Evolutionary conservation across 2,329 filamentous ascomycete genomes (phyloP), one percentile per base, ranked within the genome.

Genomic region (Xylariales sp.): DNA sequence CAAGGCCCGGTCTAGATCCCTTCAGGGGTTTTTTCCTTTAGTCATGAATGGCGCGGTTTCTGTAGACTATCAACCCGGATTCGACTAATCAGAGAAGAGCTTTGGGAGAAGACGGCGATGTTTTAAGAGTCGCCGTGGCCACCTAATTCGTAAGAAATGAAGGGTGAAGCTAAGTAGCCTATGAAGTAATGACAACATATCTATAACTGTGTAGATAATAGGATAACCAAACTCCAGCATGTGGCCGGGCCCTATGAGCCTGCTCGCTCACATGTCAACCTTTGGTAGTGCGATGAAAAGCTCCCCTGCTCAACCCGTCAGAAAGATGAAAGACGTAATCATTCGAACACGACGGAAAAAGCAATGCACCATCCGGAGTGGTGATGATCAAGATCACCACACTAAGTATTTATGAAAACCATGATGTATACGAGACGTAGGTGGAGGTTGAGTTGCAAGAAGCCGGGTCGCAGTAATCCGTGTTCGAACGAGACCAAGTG

Each of bases 121-220:
- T 30, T 30, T 49, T 6, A 67, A 67, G 48, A 67, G 64, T 34
- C 64, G 64, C 30, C 64, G 59, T 57, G 64, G 64, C 39, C 64
- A 60, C 41, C 53, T 67, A 30, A 48, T 57, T 12, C 64, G 64
- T 23, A 67, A 67, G 41, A 53, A 49, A 23, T 53, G 64, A 12
- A 48, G 64, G 50, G 64, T 67, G 14, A 67, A 67, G 59, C 59
- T 67, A 5, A 54, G 64, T 56, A n/a, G 32, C 36, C 55, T 32
- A 34, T 34, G 10, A 62, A 49, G 45, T 23, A 49, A n/a, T 41
- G n/a, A 28, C 23, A 34, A 36, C 32, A 4, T 55, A 14, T 55
- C n/a, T 41, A 28, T 39, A 41, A 10, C n/a, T 14, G 3, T 55
- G 52, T 14, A 41, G 34, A 5, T 14, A 43, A 28, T 14, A 16